These are phyloP conservation scores for Alternaria sp. DNA, from an alignment of 2,329 filamentous ascomycete species.

Conservation along the genomic window DNA sequence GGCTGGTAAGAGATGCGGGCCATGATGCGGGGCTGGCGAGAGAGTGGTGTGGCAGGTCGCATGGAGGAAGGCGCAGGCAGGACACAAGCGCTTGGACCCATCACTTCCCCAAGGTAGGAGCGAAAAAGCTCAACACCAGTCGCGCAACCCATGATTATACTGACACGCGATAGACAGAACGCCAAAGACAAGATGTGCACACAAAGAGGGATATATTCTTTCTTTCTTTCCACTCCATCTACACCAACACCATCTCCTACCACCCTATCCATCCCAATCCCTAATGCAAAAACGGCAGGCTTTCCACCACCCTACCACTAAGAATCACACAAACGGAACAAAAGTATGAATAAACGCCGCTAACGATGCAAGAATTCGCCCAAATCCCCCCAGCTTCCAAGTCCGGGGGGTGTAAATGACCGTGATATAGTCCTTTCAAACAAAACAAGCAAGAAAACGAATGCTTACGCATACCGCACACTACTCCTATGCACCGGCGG, in stretches of 20 bases:
- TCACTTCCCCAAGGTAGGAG: background rate
- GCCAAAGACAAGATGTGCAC: background rate
- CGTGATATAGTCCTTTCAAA: background rate
- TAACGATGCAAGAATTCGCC: slow-evolving; percentile 6
- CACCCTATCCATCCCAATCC: background rate
- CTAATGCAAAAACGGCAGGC: background rate
- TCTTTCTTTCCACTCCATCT: background rate
- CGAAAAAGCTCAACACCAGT: background rate
- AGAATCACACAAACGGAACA: background rate
- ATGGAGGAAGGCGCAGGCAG: background rate
- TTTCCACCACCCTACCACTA: background rate
- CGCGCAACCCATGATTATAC: background rate
- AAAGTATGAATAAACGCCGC: slow-evolving; percentile 5
- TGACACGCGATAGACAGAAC: no score
- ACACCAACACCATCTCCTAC: background rate
- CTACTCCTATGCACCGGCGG: slow-evolving; percentile 20
- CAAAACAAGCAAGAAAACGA: background rate
- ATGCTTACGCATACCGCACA: slow-evolving; percentile 23
- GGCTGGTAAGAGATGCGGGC: background rate
- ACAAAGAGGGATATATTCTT: background rate
- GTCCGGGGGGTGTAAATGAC: background rate
- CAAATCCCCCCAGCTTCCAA: background rate
- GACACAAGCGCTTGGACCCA: background rate
- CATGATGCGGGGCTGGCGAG: background rate
- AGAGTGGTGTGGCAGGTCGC: background rate